phyloP scores from a whole-genome alignment of 495 filamentous ascomycete genomes.

The Cenococcum geophilum region DNA sequence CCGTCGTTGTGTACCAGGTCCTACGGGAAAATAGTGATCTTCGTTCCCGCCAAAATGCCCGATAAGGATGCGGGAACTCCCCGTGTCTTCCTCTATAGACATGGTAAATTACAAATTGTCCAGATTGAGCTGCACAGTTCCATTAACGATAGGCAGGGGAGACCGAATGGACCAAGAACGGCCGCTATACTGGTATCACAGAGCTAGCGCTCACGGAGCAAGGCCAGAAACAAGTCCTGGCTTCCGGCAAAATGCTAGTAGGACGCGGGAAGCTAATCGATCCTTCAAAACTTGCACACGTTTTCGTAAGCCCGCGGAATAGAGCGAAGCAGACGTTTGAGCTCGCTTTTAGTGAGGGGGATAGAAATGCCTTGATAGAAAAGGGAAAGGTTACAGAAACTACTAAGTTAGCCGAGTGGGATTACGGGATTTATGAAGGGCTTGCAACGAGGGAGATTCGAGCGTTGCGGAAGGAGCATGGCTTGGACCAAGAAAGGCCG shows the following conservation, averaged over 20 bases:
- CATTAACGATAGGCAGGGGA: constrained; percentile 13
- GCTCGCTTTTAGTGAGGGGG: constrained; percentile 22
- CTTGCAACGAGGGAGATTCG: constrained; percentile 30
- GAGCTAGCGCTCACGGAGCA: constrained; percentile 27
- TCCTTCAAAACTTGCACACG: constrained; percentile 27
- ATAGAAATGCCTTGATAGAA: constrained; percentile 6
- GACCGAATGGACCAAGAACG: constrained; percentile 34
- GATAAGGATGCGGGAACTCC: constrained; percentile 33
- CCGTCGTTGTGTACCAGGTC: too few relatives aligned
- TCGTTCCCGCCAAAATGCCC: constrained; percentile 16
- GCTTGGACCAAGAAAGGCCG: constrained; percentile 45
- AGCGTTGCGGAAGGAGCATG: constrained; percentile 18
- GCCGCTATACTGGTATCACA: constrained; percentile 33
- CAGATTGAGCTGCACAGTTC: neutral
- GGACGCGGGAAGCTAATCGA: constrained; percentile 33
- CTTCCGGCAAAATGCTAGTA: constrained; percentile 25
- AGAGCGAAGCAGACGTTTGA: constrained; percentile 30
- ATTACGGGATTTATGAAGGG: constrained; percentile 35
- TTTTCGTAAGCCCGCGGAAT: constrained; percentile 28
- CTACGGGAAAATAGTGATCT: too few relatives aligned
- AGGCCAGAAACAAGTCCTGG: constrained; percentile 30
- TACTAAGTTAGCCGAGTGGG: constrained; percentile 32
- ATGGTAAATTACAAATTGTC: constrained; percentile 11
- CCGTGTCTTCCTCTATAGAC: constrained; percentile 33
- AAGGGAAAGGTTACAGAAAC: constrained; percentile 12